A percentile compares a stretch with the other conserved stretches of the same genome.
Evolutionary conservation across 257 asterid genomes (phyloP).

Genomic region (Capsicum baccatum): DNA sequence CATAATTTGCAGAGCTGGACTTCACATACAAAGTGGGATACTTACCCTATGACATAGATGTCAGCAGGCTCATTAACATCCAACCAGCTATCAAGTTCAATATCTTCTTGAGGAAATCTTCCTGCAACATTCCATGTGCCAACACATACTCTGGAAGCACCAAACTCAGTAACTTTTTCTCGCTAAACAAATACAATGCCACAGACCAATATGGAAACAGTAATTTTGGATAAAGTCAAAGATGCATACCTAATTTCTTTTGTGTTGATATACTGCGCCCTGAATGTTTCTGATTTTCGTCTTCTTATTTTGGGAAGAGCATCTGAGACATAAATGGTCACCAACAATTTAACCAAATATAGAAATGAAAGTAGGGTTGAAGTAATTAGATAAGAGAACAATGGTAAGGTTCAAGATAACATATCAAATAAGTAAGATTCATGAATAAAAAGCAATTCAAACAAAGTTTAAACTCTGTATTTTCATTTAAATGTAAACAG

Average conservation of each 20-base stretch:
- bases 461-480: background rate
- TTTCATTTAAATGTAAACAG: background rate
- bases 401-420: background rate
- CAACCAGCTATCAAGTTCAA: constrained; percentile 82
- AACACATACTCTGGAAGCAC: constrained; percentile 47
- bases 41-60: constrained; percentile 87
- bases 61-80: constrained; percentile 83
- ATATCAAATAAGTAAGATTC: background rate
- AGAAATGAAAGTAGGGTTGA: constrained; percentile 2
- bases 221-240: background rate
- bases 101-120: constrained; percentile 67
- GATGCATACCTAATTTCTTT: constrained; percentile 78
- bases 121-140: constrained; percentile 92
- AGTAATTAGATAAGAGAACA: background rate
- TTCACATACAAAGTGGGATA: constrained; percentile 16
- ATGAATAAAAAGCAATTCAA: constrained; percentile 6
- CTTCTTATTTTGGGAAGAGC: constrained; percentile 68
- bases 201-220: background rate
- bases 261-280: constrained; percentile 80
- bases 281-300: constrained; percentile 89
- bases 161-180: background rate
- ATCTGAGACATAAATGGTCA: constrained; percentile 50
- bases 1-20: background rate
- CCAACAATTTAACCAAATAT: background rate
- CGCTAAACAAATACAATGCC: background rate